phyloP scores from a whole-genome alignment of 2,329 filamentous ascomycete species.

The Hypoxylon sp. region DNA sequence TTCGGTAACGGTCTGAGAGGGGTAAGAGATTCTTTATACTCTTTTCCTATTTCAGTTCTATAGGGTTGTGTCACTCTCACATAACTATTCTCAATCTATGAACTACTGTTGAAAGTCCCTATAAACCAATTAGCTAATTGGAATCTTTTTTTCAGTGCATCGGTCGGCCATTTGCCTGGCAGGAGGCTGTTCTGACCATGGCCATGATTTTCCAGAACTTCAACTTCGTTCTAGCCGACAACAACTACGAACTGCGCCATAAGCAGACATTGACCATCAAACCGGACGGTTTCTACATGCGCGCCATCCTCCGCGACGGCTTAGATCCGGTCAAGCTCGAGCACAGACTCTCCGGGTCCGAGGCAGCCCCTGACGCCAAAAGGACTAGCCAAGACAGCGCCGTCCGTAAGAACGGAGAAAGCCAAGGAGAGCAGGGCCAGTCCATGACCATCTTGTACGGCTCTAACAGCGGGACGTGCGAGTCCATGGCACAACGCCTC shows the following conservation, averaged over 20 bases:
- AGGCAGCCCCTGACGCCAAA: conserved; percentile 31
- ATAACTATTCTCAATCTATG: too few species aligned
- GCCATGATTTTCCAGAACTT: conserved; percentile 75
- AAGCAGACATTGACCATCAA: conserved; percentile 68
- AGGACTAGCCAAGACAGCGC: conserved; percentile 22
- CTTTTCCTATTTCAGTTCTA: neutral
- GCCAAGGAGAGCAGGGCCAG: conserved; percentile 47
- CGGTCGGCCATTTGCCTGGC: conserved; percentile 62
- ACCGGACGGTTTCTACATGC: conserved; percentile 69
- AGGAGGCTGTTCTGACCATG: conserved; percentile 56
- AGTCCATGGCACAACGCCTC: conserved; percentile 60
- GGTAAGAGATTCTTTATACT: conserved; percentile 9
- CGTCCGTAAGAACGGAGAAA: conserved; percentile 17
- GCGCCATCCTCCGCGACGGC: conserved; percentile 60
- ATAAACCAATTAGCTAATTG: neutral
- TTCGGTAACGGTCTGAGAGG: conserved; percentile 61
- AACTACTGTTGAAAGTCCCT: too few species aligned
- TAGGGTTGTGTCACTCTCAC: neutral
- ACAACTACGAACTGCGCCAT: conserved; percentile 63
- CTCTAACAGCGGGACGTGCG: conserved; percentile 65
- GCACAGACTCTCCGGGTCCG: conserved; percentile 29
- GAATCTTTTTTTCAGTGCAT: conserved; percentile 51
- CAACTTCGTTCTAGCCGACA: conserved; percentile 69
- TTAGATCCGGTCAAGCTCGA: conserved; percentile 44
- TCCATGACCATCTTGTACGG: conserved; percentile 63